Percentiles rank a stretch among this genome's conserved stretches.
These are phyloP conservation scores for Pachysandra terminalis DNA, from an alignment of 164 flowering plant species.

Conservation along the genomic window DNA sequence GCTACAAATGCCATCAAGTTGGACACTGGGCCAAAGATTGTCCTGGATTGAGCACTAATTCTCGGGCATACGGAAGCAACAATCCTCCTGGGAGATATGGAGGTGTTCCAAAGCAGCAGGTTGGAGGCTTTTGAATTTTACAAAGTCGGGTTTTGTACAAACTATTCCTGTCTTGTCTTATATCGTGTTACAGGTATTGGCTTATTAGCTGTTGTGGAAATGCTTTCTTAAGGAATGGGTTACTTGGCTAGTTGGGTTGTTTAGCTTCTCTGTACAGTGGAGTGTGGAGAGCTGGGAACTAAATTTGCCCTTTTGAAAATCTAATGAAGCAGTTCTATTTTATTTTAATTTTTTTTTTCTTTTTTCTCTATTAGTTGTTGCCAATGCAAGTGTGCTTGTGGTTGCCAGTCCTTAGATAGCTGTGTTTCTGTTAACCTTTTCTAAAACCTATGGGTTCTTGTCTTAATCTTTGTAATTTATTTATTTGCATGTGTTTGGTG, in stretches of 20 bases:
- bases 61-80: slow-evolving; percentile 42
- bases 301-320: no score
- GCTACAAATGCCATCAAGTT: slow-evolving; percentile 69
- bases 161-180: no score
- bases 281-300: background rate
- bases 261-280: background rate
- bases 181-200: background rate
- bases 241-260: background rate
- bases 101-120: slow-evolving; percentile 23
- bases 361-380: no score
- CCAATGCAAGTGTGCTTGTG: no score
- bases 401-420: no score
- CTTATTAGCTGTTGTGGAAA: background rate
- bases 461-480: no score
- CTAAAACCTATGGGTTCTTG: no score
- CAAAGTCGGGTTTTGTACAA: background rate
- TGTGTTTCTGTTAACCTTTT: no score
- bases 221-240: background rate
- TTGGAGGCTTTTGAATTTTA: slow-evolving; percentile 30
- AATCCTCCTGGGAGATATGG: slow-evolving; percentile 27
- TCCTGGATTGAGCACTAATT: slow-evolving; percentile 31
- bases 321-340: no score
- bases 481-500: no score
- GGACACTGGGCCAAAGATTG: slow-evolving; percentile 89
- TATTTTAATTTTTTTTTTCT: no score